Percentiles rank a stretch among this genome's conserved stretches.
These are phyloP conservation scores for Cutaneotrichosporon daszewskae DNA, from an alignment of 1,284 basidiomycete genomes.

Conservation along the genomic window DNA sequence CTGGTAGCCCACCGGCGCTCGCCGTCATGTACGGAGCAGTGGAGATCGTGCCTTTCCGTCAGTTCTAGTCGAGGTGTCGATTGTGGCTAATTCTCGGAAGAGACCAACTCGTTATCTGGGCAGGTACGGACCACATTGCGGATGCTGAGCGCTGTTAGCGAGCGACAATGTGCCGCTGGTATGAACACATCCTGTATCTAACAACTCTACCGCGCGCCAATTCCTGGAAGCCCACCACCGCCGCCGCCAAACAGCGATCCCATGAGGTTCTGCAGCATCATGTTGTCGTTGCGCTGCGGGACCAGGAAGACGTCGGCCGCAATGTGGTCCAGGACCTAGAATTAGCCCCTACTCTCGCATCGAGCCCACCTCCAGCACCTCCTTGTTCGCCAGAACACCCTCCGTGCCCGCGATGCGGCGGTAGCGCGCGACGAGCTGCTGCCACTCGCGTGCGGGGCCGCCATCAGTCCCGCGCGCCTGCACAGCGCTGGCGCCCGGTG, in stretches of 20 bases:
- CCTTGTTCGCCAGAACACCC: slow-evolving; percentile 58
- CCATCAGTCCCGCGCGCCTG: slow-evolving; percentile 56
- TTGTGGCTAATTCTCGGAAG: too few relatives aligned
- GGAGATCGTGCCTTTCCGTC: too few relatives aligned
- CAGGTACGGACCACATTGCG: too few relatives aligned
- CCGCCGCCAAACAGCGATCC: slow-evolving; percentile 74
- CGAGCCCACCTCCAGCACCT: slow-evolving; percentile 65
- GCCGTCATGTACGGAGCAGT: too few relatives aligned
- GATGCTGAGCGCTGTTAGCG: too few relatives aligned
- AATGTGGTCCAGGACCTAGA: slow-evolving; percentile 59
- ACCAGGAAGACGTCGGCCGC: slow-evolving; percentile 65
- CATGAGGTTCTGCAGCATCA: slow-evolving; percentile 75
- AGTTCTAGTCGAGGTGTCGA: too few relatives aligned
- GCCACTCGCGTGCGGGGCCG: slow-evolving; percentile 61
- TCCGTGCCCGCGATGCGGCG: slow-evolving; percentile 52
- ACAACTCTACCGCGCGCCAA: slow-evolving; percentile 11
- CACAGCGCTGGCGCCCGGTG: slow-evolving; percentile 49
- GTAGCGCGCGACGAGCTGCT: slow-evolving; percentile 73
- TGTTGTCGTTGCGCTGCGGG: slow-evolving; percentile 66
- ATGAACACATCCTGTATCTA: too few relatives aligned
- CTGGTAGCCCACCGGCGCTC: too few relatives aligned
- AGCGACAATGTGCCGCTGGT: too few relatives aligned
- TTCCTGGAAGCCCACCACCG: slow-evolving; percentile 11
- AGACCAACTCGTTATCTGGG: too few relatives aligned
- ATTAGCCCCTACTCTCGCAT: background rate